Conservation (phyloP, 192 early-diverging fungal genomes). For the Rhizophagus prolifer region DNA sequence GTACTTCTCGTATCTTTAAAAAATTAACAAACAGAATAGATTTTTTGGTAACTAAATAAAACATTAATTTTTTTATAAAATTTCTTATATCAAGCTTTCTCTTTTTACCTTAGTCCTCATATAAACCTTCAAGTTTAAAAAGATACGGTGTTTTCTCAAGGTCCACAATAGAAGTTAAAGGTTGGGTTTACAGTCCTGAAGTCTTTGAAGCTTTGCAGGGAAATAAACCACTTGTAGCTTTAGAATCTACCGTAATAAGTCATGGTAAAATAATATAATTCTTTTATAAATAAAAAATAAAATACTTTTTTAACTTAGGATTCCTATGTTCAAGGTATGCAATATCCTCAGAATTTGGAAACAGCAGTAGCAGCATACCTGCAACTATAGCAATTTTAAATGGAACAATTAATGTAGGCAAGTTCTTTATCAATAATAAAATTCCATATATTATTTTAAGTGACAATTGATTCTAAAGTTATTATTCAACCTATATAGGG, state of each 20-base stretch:
- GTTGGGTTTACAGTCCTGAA: conserved; percentile 27
- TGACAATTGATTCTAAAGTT: background rate
- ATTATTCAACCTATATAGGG: conserved; percentile 34
- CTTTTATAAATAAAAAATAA: background rate
- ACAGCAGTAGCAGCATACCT: conserved; percentile 76
- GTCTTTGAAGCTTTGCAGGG: conserved; percentile 60
- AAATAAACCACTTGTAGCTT: conserved; percentile 77
- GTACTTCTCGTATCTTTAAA: background rate
- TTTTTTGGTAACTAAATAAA: background rate
- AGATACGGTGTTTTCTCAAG: background rate
- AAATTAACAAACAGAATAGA: background rate
- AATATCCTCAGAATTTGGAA: conserved; percentile 87
- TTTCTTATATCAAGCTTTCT: background rate
- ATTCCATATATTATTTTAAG: no score
- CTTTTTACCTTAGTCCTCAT: background rate
- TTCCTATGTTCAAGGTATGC: conserved; percentile 62
- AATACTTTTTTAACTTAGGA: background rate
- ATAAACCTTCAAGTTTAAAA: background rate
- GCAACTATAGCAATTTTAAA: conserved; percentile 91
- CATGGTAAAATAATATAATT: conserved; percentile 56
- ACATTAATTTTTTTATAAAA: background rate
- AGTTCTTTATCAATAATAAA: background rate
- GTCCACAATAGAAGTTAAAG: background rate
- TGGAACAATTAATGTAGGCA: conserved; percentile 79
- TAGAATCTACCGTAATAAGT: conserved; percentile 95